Percentiles rank a stretch among this genome's conserved stretches.
Evolutionary conservation across 2,329 filamentous ascomycete species (phyloP).

Genomic region (Aureobasidium zeae): DNA sequence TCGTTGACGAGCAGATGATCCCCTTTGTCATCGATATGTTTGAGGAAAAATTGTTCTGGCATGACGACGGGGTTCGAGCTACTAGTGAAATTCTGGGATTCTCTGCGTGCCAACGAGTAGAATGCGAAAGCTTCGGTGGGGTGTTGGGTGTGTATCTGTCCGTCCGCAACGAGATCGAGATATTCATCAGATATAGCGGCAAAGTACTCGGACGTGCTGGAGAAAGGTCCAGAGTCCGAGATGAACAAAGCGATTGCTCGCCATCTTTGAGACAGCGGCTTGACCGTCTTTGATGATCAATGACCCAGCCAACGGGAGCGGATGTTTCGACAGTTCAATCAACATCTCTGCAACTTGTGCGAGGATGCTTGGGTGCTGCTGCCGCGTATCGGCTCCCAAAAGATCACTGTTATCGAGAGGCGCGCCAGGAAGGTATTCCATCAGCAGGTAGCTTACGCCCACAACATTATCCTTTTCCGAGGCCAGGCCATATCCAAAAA

Average conservation of each 20-base stretch:
- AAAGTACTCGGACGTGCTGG: neutral
- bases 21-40: slow-evolving; percentile 42
- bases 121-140: slow-evolving; percentile 5
- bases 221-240: slow-evolving; percentile 1
- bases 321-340: slow-evolving; percentile 5
- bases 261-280: neutral
- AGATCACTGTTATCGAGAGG: neutral
- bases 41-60: slow-evolving; percentile 30
- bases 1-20: slow-evolving; percentile 42
- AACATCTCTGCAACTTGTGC: neutral
- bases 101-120: neutral
- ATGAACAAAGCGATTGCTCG: slow-evolving; percentile 3
- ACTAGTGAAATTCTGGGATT: neutral
- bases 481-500: neutral
- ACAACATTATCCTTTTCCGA: neutral
- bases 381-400: too few species aligned
- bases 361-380: neutral
- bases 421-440: slow-evolving; percentile 1
- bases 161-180: slow-evolving; percentile 6
- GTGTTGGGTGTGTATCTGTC: neutral
- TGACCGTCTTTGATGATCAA: neutral
- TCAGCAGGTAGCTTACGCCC: slow-evolving; percentile 5
- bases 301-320: neutral
- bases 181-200: neutral
- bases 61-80: neutral